These are phyloP conservation scores for Chondrus crispus DNA, from an alignment of 23 red algal genomes.

Conservation along the genomic window DNA sequence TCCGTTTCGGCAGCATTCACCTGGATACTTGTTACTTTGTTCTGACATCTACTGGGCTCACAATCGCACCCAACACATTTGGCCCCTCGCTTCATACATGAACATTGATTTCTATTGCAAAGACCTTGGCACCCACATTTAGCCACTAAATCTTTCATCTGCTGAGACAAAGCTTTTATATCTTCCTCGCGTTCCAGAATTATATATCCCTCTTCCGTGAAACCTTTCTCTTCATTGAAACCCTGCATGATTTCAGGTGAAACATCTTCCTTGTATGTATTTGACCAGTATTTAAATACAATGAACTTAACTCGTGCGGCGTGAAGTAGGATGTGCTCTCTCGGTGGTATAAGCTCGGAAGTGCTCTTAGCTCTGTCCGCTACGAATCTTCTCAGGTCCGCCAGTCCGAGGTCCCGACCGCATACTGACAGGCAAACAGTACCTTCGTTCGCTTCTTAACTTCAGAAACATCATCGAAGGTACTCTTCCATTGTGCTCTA, in stretches of 20 bases:
- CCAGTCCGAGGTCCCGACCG: neutral
- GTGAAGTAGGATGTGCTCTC: neutral
- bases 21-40: neutral
- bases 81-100: neutral
- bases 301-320: neutral
- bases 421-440: neutral
- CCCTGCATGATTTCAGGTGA: neutral
- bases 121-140: neutral
- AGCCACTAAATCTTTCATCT: neutral
- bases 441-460: neutral
- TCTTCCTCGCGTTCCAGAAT: neutral
- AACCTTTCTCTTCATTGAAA: neutral
- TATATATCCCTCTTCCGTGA: neutral
- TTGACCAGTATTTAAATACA: neutral
- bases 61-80: conserved; percentile 20
- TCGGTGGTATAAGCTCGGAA: neutral
- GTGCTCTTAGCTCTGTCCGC: neutral
- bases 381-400: neutral
- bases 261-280: neutral
- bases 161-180: neutral
- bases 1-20: neutral
- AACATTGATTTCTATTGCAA: neutral
- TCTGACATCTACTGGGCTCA: neutral
- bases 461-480: neutral
- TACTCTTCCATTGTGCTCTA: neutral